Evolutionary conservation across 345 rosid species (phyloP), one percentile per base, ranked within the genome.

Genomic region (Brassica carinata): DNA sequence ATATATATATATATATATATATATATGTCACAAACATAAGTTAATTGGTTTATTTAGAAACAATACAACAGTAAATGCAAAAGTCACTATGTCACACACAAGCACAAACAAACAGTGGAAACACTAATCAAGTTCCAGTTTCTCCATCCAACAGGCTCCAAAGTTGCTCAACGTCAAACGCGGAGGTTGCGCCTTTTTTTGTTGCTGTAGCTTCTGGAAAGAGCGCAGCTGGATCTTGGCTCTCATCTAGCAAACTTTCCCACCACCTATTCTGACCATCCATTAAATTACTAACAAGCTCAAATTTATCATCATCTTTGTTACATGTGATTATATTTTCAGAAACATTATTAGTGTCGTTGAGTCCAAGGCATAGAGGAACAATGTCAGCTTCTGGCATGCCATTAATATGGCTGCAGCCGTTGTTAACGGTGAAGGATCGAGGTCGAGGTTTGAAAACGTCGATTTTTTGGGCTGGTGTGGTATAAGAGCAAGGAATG

Each of bases 391-490:
- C 58, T 72, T 82, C 14, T 29, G 67, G 19, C 17, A 0, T 15
- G 53, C 18, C 62, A 18, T 29, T 61, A 5, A 45, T 48, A 30
- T 26, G 70, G 77, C 61, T 55, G 31, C 67, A 74, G 13, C 57
- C 33, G 2, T 27, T 68, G 38, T 33, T 62, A 14, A 17, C 36
- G 0, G 15, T 15, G 79, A 82, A 78, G 72, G 72, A 77, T 82
- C 79, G 82, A 69, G 85, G 75, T 55, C 43, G 84, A 68, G 81
- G 84, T 61, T 77, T 82, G 8, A 77, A 34, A 53, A 78, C 79
- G 7, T 77, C 67, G 8, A 69, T 64, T 77, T 78, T 82, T 13
- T 27, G 7, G 23, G 29, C 31, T 19, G 66, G 59, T 73, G 27
- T 14, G 1, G 67, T 26, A n/a, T 48, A 11, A 51, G 69, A 38